Percentiles rank a stretch among this genome's conserved stretches.
phyloP scores from a whole-genome alignment of 306 rosid species.

The Inga leiocalycina region DNA sequence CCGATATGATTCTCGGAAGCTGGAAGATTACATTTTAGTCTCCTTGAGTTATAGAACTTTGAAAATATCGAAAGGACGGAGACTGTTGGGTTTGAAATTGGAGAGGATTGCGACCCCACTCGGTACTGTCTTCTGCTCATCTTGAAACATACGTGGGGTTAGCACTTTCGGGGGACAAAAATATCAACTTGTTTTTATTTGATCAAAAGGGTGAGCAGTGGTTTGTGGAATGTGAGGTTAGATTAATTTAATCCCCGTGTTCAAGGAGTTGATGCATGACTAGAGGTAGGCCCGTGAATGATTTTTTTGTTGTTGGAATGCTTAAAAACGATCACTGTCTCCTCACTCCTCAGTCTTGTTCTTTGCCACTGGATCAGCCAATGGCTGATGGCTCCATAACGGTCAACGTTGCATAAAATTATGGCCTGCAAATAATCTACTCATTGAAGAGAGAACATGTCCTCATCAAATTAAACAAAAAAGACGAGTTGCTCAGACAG shows the following conservation, averaged over 20 bases:
- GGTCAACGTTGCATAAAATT: not conserved
- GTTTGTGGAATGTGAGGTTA: conserved; percentile 5
- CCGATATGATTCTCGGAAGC: not conserved
- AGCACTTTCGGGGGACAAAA: not conserved
- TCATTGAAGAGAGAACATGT: not conserved
- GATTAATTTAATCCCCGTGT: not conserved
- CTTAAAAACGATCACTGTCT: not conserved
- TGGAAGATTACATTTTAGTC: not conserved
- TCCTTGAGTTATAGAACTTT: not conserved
- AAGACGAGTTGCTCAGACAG: not conserved
- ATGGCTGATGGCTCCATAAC: not conserved
- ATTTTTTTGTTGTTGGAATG: not conserved
- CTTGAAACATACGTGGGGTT: not conserved
- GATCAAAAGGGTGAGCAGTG: conserved; percentile 26
- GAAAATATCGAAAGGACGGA: not conserved
- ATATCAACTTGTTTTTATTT: not conserved
- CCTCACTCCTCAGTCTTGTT: not conserved
- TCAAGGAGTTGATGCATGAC: not conserved
- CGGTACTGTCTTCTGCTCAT: not conserved
- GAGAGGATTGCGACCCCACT: not conserved
- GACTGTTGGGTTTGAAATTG: conserved; percentile 1
- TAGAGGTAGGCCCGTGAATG: not conserved
- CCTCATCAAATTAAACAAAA: not conserved
- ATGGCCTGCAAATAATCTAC: not conserved
- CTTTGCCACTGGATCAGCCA: not conserved